Conservation (phyloP, 2,329 filamentous ascomycete species). For the Fusarium subtropicale region DNA sequence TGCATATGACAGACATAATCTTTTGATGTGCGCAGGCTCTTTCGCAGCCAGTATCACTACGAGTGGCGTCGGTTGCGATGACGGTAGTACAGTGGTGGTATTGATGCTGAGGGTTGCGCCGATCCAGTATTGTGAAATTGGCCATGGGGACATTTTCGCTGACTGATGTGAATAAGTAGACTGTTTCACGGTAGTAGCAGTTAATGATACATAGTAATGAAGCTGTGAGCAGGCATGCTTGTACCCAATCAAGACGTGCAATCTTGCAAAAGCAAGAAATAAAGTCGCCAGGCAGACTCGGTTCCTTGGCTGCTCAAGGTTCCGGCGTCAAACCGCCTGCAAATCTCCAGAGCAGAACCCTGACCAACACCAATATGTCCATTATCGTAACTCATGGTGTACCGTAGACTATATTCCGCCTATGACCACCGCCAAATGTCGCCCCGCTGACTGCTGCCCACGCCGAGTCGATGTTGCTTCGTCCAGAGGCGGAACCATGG, state of each 20-base stretch:
- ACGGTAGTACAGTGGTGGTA: background rate
- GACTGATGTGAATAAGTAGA: background rate
- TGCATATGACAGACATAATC: background rate
- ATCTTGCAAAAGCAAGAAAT: constrained; percentile 39
- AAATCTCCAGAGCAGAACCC: constrained; percentile 29
- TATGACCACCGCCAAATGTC: constrained; percentile 25
- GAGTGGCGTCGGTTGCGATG: background rate
- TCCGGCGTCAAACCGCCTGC: constrained; percentile 27
- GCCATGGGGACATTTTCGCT: background rate
- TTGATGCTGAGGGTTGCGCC: background rate
- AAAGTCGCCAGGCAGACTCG: constrained; percentile 16
- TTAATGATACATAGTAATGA: constrained; percentile 27
- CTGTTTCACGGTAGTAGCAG: constrained; percentile 6
- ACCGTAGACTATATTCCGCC: constrained; percentile 33
- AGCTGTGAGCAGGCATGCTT: constrained; percentile 11
- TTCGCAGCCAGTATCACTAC: background rate
- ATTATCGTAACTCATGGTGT: constrained; percentile 31
- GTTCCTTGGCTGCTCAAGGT: constrained; percentile 36
- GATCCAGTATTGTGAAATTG: background rate
- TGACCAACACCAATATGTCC: constrained; percentile 23
- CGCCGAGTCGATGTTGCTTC: background rate
- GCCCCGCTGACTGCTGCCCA: background rate
- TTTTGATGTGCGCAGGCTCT: background rate
- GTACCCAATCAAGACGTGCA: constrained; percentile 35
- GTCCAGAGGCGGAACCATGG: background rate